Evolutionary conservation across 768 basidiomycete genomes (phyloP).

Genomic region (Boletus pseudopeckii): DNA sequence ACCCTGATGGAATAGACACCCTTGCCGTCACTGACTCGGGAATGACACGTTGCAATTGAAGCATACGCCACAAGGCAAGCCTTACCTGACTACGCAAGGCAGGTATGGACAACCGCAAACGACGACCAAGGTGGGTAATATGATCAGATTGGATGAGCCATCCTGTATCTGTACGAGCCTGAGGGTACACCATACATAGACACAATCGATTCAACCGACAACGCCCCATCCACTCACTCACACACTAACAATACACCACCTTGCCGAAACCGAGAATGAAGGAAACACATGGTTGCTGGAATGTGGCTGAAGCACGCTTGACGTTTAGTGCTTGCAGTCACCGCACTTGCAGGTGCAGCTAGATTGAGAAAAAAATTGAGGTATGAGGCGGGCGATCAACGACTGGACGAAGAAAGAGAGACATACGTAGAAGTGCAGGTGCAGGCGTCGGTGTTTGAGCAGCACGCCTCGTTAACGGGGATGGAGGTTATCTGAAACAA

Average conservation of each 20-base stretch:
- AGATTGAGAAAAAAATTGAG: not conserved
- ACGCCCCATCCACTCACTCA: too few species aligned
- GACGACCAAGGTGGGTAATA: not conserved
- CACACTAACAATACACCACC: not conserved
- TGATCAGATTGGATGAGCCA: not conserved
- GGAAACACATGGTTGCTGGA: not conserved
- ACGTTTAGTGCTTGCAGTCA: conserved; percentile 13
- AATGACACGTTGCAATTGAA: too few species aligned
- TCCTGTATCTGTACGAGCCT: not conserved
- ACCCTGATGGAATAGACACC: too few species aligned
- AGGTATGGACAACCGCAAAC: too few species aligned
- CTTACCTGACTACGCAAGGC: too few species aligned
- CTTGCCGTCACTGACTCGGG: too few species aligned
- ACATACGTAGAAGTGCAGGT: conserved; percentile 7
- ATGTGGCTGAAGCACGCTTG: not conserved
- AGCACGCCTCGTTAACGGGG: conserved; percentile 15
- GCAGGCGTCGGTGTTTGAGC: conserved; percentile 1
- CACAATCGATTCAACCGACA: not conserved
- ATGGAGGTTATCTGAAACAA: conserved; percentile 3
- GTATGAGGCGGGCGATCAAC: not conserved
- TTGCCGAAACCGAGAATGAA: not conserved
- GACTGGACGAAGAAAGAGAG: not conserved
- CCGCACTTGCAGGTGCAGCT: conserved; percentile 16
- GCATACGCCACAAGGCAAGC: too few species aligned
- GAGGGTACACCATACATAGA: not conserved